Evolutionary conservation across 2,329 filamentous ascomycete genomes (phyloP), one percentile per base, ranked within the genome.

Genomic region (Fusarium lateritium): DNA sequence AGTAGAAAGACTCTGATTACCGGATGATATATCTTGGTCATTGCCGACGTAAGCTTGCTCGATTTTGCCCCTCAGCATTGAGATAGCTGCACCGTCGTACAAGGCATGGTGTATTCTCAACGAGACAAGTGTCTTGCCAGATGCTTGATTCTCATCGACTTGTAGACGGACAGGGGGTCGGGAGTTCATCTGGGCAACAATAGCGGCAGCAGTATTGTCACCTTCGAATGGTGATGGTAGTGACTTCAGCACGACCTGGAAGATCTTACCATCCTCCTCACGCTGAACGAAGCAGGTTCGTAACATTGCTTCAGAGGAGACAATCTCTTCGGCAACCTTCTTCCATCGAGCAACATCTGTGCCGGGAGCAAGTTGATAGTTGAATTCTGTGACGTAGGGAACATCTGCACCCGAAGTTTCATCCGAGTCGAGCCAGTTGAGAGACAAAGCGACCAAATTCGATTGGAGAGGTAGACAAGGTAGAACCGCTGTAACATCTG

Each of bases 381-480:
- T 58, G 24, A 67, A 67, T 3, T 68, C 43, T 5, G 65, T 59
- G 3, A 68, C 58, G 9, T 67, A 67, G 4, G 65, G 65, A 4
- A 60, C 65, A 11, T 40, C 33, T 1, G 14, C 3, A 2, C 7
- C 13, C 1, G 6, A 8, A 6, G 6, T 28, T 17, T 21, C 52
- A 1, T 34, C 54, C 44, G 11, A 57, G 34, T 52, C 52, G 19
- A 14, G 57, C 58, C 6, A 68, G 2, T 44, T 39, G 2, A 38
- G 38, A 5, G 65, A 67, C 1, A 58, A 21, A 15, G 64, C 58
- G 31, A 68, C 47, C 5, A 67, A 52, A 0, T 58, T 58, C 3
- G 65, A 67, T n/a, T 67, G 65, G 3, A 67, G 47, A 38, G 65
- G 65, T 1, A 67, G 49, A 3, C 65, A 67, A 7, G 64, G 64